Percentiles rank a stretch among this genome's conserved stretches.
Evolutionary conservation across 2,329 filamentous ascomycete species (phyloP).

Genomic region (Sporothrix brasiliensis): DNA sequence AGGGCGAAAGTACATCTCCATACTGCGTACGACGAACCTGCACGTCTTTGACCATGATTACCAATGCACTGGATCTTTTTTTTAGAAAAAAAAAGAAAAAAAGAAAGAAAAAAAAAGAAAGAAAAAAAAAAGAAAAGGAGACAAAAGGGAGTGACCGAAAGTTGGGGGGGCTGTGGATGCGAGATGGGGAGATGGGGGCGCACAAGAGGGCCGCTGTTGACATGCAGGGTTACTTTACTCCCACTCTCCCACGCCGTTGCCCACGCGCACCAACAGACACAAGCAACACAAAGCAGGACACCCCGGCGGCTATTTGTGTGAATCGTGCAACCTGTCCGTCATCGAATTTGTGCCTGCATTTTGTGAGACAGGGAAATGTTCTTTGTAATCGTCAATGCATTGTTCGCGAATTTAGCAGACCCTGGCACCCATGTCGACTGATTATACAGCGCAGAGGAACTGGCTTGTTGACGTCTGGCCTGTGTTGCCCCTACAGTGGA

Average conservation of each 20-base stretch:
- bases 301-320: constrained; percentile 13
- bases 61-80: constrained; percentile 1
- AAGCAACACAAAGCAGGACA: neutral
- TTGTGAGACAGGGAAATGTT: neutral
- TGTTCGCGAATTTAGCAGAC: neutral
- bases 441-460: neutral
- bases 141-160: too few species aligned
- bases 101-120: too few species aligned
- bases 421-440: neutral
- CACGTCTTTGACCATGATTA: neutral
- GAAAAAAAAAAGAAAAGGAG: too few species aligned
- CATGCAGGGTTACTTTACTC: constrained; percentile 19
- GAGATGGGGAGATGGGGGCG: neutral
- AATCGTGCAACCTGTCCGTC: constrained; percentile 13
- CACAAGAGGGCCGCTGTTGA: neutral
- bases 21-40: too few species aligned
- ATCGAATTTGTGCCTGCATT: neutral
- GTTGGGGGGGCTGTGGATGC: neutral
- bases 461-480: neutral
- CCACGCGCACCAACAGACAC: neutral
- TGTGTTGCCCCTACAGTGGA: neutral
- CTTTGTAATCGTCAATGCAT: neutral
- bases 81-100: too few species aligned
- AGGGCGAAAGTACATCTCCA: neutral
- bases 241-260: neutral